Evolutionary conservation across 139 green algal species (phyloP).

Genomic region (Diplosphaera chodatii): DNA sequence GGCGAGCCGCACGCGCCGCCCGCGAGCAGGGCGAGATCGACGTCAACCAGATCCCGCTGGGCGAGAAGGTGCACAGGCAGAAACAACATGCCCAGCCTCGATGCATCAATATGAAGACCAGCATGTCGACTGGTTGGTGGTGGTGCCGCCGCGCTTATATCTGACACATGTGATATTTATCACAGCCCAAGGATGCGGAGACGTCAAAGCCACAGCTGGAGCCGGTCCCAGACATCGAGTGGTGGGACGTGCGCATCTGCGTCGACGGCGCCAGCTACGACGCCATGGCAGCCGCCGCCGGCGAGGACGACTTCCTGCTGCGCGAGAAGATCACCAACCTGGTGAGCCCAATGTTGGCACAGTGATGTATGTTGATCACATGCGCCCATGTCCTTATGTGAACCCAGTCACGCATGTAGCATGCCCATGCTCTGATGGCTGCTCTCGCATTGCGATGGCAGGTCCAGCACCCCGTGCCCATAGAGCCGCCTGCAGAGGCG

Average conservation of each 20-base stretch:
- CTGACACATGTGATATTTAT: too few species aligned
- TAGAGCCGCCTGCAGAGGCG: conserved; percentile 83
- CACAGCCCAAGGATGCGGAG: neutral
- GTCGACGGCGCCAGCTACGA: neutral
- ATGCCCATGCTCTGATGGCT: too few species aligned
- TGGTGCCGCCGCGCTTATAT: too few species aligned
- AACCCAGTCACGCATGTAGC: too few species aligned
- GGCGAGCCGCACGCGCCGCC: conserved; percentile 7
- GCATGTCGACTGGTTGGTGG: too few species aligned
- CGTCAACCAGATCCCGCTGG: conserved; percentile 61
- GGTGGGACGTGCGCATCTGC: conserved; percentile 57
- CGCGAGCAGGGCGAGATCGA: conserved; percentile 12
- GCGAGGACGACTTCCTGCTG: neutral
- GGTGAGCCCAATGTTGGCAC: too few species aligned
- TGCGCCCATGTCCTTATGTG: too few species aligned
- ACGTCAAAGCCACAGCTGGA: neutral
- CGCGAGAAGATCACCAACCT: conserved; percentile 53
- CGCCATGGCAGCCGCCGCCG: neutral
- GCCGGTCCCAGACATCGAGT: conserved; percentile 72
- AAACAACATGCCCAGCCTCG: too few species aligned
- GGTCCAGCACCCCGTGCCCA: conserved; percentile 75
- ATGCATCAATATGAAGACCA: too few species aligned
- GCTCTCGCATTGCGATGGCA: too few species aligned
- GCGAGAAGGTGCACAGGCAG: conserved; percentile 12
- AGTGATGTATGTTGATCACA: too few species aligned